Evolutionary conservation across 2,329 filamentous ascomycete species (phyloP).

Genomic region (Diplodia intermedia): DNA sequence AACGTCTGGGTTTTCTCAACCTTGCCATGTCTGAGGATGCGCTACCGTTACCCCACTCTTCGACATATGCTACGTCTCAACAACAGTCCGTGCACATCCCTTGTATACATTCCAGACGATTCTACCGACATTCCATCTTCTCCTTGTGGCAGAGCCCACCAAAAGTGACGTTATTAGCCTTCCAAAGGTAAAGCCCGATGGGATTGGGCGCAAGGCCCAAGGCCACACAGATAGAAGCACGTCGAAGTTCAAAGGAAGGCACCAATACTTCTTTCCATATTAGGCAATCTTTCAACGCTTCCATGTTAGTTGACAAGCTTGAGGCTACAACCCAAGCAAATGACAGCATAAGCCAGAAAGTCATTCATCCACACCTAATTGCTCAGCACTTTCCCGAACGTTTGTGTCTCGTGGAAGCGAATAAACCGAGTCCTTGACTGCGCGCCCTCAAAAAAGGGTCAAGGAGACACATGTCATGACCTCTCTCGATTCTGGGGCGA

Average conservation of each 20-base stretch:
- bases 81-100: neutral
- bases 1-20: neutral
- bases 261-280: neutral
- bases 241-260: neutral
- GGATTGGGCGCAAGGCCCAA: neutral
- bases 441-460: no score
- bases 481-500: no score
- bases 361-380: neutral
- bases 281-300: neutral
- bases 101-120: neutral
- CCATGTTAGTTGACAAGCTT: neutral
- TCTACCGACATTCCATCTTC: neutral
- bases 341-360: neutral
- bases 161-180: neutral
- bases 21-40: neutral
- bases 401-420: neutral
- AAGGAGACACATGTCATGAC: no score
- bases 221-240: neutral
- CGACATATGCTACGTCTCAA: constrained; percentile 1
- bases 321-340: neutral
- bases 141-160: neutral
- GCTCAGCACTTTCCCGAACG: neutral
- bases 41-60: neutral
- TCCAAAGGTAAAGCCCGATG: neutral
- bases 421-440: neutral